phyloP scores from a whole-genome alignment of 805 yeast species.

The Metschnikowia shivogae region DNA sequence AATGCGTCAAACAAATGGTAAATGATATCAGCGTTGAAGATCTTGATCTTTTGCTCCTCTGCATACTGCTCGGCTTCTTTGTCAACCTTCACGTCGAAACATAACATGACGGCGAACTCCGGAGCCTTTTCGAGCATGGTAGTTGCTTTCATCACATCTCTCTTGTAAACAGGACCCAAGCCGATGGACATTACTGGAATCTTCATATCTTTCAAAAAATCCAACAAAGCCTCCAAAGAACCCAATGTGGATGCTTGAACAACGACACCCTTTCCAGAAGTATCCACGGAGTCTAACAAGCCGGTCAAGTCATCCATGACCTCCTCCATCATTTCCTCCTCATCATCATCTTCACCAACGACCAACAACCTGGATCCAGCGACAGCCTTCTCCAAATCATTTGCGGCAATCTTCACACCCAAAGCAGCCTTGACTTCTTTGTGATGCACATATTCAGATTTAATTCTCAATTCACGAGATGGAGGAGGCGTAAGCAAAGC shows the following conservation, averaged over 20 bases:
- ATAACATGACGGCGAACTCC: constrained; percentile 94
- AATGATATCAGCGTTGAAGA: constrained; percentile 94
- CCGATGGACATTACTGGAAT: constrained; percentile 99
- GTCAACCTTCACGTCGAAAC: constrained; percentile 96
- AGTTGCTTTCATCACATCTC: constrained; percentile 96
- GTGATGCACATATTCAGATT: constrained; percentile 94
- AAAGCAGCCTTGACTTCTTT: constrained; percentile 98
- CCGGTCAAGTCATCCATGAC: constrained; percentile 98
- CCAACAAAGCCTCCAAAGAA: constrained; percentile 93
- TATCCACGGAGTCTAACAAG: constrained; percentile 88
- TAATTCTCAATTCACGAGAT: constrained; percentile 89
- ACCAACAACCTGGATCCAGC: constrained; percentile 96
- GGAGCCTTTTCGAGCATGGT: constrained; percentile 97
- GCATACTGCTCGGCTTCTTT: constrained; percentile 99
- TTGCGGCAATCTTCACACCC: constrained; percentile 98
- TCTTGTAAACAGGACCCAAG: constrained; percentile 94
- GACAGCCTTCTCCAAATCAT: constrained; percentile 96
- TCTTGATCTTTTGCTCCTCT: constrained; percentile 82
- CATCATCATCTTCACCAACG: constrained; percentile 96
- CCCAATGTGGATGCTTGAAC: constrained; percentile 99
- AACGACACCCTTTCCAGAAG: constrained; percentile 93
- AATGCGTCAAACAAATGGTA: constrained; percentile 95
- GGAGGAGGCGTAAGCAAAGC: constrained; percentile 98
- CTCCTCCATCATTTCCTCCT: constrained; percentile 95
- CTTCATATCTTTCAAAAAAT: constrained; percentile 96